phyloP scores from a whole-genome alignment of 2,329 filamentous ascomycete species.

The Botrytis aclada region DNA sequence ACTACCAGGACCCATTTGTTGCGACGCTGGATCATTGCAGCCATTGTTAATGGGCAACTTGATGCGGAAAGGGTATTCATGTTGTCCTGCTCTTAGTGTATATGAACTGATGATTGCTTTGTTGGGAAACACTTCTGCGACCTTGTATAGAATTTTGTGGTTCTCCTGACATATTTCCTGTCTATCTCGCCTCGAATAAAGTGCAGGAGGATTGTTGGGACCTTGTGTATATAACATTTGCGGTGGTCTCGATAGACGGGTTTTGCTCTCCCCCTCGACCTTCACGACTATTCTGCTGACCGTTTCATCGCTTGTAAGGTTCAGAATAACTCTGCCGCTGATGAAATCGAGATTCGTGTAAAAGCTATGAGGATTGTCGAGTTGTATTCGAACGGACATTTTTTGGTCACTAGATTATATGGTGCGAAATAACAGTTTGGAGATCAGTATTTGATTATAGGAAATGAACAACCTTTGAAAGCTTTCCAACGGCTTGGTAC shows the following conservation, averaged over 20 bases:
- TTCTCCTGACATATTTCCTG: conserved; percentile 50
- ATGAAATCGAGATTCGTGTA: conserved; percentile 79
- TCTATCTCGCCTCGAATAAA: conserved; percentile 25
- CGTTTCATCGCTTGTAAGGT: conserved; percentile 62
- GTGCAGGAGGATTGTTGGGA: conserved; percentile 22
- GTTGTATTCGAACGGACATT: conserved; percentile 66
- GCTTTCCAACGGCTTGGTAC: not conserved
- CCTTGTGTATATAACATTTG: conserved; percentile 10
- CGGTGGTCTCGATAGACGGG: conserved; percentile 44
- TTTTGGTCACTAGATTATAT: conserved; percentile 36
- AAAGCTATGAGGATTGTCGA: conserved; percentile 66
- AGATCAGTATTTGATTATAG: not conserved
- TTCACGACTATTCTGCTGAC: conserved; percentile 76
- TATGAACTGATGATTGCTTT: conserved; percentile 42
- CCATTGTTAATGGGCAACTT: conserved; percentile 75
- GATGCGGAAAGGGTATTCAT: conserved; percentile 76
- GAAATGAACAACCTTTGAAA: not conserved
- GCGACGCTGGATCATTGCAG: conserved; percentile 50
- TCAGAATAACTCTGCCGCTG: conserved; percentile 57
- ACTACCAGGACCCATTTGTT: conserved; percentile 50
- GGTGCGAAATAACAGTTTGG: not conserved
- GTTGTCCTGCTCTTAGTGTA: conserved; percentile 64
- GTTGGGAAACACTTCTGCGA: conserved; percentile 66
- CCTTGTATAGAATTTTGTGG: conserved; percentile 73
- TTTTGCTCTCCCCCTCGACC: conserved; percentile 75